These are phyloP conservation scores for Calonectria pseudoturangicola DNA, from an alignment of 2,329 filamentous ascomycete genomes.

Conservation along the genomic window DNA sequence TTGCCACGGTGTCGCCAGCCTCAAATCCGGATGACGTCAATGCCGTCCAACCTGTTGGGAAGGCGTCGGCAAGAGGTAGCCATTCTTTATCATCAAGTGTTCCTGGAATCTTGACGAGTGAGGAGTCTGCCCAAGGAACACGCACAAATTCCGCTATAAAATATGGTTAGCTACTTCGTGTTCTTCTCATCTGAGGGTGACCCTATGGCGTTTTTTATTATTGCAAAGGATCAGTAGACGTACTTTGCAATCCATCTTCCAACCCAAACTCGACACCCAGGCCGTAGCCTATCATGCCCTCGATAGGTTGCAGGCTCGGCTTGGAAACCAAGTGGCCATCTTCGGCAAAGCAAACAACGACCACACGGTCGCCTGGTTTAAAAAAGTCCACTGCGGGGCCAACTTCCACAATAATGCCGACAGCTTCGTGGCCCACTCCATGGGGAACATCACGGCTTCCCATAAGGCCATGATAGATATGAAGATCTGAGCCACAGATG, in stretches of 20 bases:
- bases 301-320: neutral
- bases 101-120: slow-evolving; percentile 17
- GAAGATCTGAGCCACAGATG: slow-evolving; percentile 26
- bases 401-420: slow-evolving; percentile 21
- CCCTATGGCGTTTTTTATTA: too few relatives aligned
- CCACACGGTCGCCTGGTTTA: slow-evolving; percentile 16
- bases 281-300: neutral
- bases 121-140: slow-evolving; percentile 18
- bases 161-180: neutral
- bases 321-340: slow-evolving; percentile 18
- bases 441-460: neutral
- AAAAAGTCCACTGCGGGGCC: slow-evolving; percentile 12
- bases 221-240: neutral
- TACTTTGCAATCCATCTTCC: slow-evolving; percentile 28
- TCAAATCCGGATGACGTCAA: slow-evolving; percentile 38
- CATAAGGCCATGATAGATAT: slow-evolving; percentile 9
- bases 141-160: neutral
- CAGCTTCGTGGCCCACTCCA: slow-evolving; percentile 19
- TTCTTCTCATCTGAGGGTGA: neutral
- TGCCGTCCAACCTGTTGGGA: slow-evolving; percentile 39
- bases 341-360: slow-evolving; percentile 14
- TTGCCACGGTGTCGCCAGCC: slow-evolving; percentile 40
- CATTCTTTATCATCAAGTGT: slow-evolving; percentile 2
- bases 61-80: slow-evolving; percentile 32
- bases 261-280: slow-evolving; percentile 5